Percentiles rank a stretch among this genome's conserved stretches.
phyloP scores from a whole-genome alignment of 2,329 filamentous ascomycete genomes.

The Penicillium sp. region DNA sequence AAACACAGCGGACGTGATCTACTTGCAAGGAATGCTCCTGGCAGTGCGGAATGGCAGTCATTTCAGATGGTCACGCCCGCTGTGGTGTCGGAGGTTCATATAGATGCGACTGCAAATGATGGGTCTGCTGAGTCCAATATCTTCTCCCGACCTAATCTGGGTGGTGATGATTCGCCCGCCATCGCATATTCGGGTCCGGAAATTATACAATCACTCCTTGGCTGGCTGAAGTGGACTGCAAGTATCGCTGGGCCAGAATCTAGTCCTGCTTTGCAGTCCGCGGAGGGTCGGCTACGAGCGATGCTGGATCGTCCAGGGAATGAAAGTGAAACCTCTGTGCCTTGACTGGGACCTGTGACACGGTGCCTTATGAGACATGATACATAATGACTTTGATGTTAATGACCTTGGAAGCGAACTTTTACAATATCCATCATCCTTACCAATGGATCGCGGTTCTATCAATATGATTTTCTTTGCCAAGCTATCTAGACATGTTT shows the following conservation, averaged over 20 bases:
- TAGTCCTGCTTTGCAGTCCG: slow-evolving; percentile 29
- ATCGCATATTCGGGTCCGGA: slow-evolving; percentile 17
- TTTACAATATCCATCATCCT: background rate
- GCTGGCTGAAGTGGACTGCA: slow-evolving; percentile 33
- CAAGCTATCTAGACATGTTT: background rate
- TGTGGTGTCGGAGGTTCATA: slow-evolving; percentile 39
- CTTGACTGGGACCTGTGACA: background rate
- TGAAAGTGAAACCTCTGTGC: background rate
- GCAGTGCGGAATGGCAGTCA: slow-evolving; percentile 11
- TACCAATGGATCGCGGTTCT: too few species aligned
- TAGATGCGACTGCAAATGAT: slow-evolving; percentile 36
- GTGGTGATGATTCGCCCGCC: background rate
- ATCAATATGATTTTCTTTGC: background rate
- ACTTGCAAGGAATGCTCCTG: slow-evolving; percentile 21
- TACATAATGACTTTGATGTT: slow-evolving; percentile 6
- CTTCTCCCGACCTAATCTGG: background rate
- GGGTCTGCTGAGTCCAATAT: background rate
- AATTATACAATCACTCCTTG: slow-evolving; percentile 36
- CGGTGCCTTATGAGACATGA: slow-evolving; percentile 7
- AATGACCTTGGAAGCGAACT: background rate
- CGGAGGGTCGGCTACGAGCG: slow-evolving; percentile 37
- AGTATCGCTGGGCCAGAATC: slow-evolving; percentile 18
- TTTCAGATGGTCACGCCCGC: slow-evolving; percentile 35
- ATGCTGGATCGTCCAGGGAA: slow-evolving; percentile 29
- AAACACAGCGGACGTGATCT: slow-evolving; percentile 31